These are phyloP conservation scores for Amanita rimosa DNA, from an alignment of 768 basidiomycete species.

Conservation along the genomic window DNA sequence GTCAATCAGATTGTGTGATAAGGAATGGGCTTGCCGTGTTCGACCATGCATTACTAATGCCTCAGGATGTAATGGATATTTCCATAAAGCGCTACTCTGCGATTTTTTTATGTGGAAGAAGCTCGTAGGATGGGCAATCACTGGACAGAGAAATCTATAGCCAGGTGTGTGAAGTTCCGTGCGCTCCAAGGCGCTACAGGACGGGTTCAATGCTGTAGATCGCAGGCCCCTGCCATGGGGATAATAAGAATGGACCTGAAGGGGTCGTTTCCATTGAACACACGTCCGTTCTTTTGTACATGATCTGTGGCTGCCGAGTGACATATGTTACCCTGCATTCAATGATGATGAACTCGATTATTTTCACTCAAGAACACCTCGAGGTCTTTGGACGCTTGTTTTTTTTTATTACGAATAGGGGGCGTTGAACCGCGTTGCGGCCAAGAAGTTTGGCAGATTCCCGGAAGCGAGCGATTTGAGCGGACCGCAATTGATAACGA, in stretches of 20 bases:
- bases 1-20: conserved; percentile 48
- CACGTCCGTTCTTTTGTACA: conserved; percentile 81
- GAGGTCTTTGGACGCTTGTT: conserved; percentile 41
- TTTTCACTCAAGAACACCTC: conserved; percentile 26
- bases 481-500: background rate
- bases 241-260: no score
- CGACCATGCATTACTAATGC: conserved; percentile 41
- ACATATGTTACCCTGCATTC: conserved; percentile 14
- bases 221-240: conserved; percentile 85
- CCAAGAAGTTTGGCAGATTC: conserved; percentile 29
- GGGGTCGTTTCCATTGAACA: conserved; percentile 90
- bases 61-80: conserved; percentile 51
- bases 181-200: no score
- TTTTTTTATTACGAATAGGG: conserved; percentile 63
- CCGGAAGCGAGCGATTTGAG: background rate
- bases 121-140: conserved; percentile 86
- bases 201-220: conserved; percentile 37
- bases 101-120: conserved; percentile 98
- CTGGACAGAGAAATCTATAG: conserved; percentile 71
- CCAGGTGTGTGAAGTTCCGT: conserved; percentile 69
- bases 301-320: conserved; percentile 84
- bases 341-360: no score
- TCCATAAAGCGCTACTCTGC: conserved; percentile 56
- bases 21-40: conserved; percentile 88
- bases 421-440: conserved; percentile 36